Evolutionary conservation across 352 stramenopile species (phyloP).

Genomic region (Phytopythium mirpurense): DNA sequence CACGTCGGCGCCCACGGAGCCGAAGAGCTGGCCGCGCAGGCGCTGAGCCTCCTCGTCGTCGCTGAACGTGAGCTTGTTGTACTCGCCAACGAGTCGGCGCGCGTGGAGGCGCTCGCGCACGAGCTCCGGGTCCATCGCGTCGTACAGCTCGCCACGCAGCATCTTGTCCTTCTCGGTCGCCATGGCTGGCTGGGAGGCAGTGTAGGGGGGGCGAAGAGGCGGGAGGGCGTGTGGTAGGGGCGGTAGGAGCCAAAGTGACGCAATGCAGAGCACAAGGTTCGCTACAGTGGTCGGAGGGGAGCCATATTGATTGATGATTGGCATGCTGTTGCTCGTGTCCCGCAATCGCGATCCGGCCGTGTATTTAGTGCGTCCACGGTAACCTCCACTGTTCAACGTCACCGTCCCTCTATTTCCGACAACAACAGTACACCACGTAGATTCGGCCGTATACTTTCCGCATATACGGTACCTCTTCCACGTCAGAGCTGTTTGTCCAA

Average conservation of each 20-base stretch:
- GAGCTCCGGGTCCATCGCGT: constrained; percentile 28
- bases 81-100: constrained; percentile 28
- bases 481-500: neutral
- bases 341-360: neutral
- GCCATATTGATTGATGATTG: too few relatives aligned
- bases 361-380: neutral
- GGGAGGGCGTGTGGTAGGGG: neutral
- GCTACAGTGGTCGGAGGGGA: too few relatives aligned
- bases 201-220: neutral
- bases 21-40: constrained; percentile 35
- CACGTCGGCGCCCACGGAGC: constrained; percentile 30
- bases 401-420: too few relatives aligned
- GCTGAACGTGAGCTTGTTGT: constrained; percentile 31
- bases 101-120: constrained; percentile 28
- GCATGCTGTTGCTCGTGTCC: neutral
- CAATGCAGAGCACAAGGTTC: too few relatives aligned
- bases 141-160: constrained; percentile 56
- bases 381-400: neutral
- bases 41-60: constrained; percentile 19
- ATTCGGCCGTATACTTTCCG: neutral
- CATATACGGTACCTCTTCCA: neutral
- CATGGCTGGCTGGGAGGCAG: neutral
- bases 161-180: constrained; percentile 53
- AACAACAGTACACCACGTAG: neutral
- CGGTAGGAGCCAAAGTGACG: neutral